A percentile compares a stretch with the other conserved stretches of the same genome.
Conservation (phyloP, 441 rosid genomes). For the Populus hybrid region DNA sequence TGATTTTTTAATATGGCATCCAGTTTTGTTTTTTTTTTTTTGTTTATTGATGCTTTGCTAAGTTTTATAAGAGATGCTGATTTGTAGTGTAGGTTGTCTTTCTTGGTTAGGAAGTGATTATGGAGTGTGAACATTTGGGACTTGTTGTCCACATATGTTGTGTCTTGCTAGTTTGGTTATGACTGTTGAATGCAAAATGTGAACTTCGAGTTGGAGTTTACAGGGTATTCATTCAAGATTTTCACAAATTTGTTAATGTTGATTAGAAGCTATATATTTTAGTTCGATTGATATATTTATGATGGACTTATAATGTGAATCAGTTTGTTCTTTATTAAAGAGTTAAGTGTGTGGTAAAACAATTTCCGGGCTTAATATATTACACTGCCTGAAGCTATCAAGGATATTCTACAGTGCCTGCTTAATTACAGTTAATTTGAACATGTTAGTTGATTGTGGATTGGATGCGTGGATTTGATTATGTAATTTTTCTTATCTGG, state of each 20-base stretch:
- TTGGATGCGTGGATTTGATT: conserved; percentile 10
- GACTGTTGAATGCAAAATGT: neutral
- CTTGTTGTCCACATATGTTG: neutral
- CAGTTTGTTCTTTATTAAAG: neutral
- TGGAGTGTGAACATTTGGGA: neutral
- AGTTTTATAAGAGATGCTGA: neutral
- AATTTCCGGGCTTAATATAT: neutral
- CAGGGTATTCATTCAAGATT: neutral
- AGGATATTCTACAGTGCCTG: neutral
- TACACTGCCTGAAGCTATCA: neutral
- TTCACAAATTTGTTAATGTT: neutral
- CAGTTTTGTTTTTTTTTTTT: too few relatives aligned
- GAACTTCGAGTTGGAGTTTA: neutral
- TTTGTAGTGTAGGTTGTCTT: neutral
- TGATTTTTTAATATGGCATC: neutral
- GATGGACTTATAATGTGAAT: neutral
- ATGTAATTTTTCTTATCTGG: neutral
- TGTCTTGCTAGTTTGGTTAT: neutral
- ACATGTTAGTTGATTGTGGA: conserved; percentile 4
- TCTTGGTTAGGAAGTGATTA: neutral
- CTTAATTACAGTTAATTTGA: neutral
- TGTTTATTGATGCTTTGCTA: neutral
- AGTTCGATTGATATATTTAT: neutral
- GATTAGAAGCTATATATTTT: neutral
- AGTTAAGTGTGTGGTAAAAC: neutral